phyloP scores from a whole-genome alignment of 257 asterid genomes.

The Lantana camara region DNA sequence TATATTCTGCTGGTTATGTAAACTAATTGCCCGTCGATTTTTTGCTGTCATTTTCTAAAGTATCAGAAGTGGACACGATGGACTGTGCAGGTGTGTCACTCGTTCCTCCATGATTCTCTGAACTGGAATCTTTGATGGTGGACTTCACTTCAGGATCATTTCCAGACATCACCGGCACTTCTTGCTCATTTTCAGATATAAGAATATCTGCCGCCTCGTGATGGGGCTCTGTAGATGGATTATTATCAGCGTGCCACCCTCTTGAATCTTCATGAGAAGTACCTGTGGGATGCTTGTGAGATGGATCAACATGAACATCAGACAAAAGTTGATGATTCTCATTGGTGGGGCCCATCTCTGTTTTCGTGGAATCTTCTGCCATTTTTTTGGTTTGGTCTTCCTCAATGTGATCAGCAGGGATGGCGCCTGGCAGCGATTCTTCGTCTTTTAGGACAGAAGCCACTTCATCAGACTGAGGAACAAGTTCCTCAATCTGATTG shows the following conservation, averaged over 20 bases:
- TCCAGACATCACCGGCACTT: conserved; percentile 7
- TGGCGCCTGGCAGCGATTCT: conserved; percentile 14
- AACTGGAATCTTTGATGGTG: conserved; percentile 10
- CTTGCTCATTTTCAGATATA: conserved; percentile 16
- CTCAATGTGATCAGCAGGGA: conserved; percentile 30
- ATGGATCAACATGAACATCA: conserved; percentile 28
- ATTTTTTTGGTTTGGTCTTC: conserved; percentile 23
- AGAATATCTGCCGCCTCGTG: conserved; percentile 21
- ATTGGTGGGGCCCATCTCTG: background rate
- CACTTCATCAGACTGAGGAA: conserved; percentile 26
- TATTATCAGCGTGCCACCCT: conserved; percentile 26
- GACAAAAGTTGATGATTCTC: conserved; percentile 29
- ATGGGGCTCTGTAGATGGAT: conserved; percentile 25
- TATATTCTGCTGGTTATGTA: background rate
- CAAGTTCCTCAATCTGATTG: conserved; percentile 33
- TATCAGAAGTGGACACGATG: conserved; percentile 22
- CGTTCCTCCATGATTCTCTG: background rate
- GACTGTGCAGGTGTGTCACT: background rate
- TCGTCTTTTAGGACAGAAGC: conserved; percentile 26
- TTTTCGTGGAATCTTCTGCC: background rate
- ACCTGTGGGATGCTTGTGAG: conserved; percentile 19
- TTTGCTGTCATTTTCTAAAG: conserved; percentile 7
- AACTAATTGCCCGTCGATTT: conserved; percentile 8
- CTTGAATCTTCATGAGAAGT: conserved; percentile 21
- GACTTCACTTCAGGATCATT: conserved; percentile 27